These are phyloP conservation scores for Tritrichomonas musculus DNA, from an alignment of 208 protist species.

Conservation along the genomic window DNA sequence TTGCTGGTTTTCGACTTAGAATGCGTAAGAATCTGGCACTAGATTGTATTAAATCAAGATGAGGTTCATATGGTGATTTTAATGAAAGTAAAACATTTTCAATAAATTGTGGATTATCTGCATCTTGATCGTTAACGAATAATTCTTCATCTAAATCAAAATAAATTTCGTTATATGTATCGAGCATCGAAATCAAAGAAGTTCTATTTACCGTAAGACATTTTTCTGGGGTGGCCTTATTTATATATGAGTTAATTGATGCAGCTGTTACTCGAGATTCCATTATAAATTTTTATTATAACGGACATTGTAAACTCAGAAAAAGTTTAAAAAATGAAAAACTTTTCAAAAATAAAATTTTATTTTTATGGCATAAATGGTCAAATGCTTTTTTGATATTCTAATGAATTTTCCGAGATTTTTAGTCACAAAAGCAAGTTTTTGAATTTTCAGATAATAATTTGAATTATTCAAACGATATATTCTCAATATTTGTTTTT, in stretches of 20 bases:
- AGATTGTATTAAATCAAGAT: constrained; percentile 16
- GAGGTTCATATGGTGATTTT: background rate
- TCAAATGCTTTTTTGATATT: no score
- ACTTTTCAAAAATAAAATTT: no score
- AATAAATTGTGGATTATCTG: background rate
- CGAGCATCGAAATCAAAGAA: background rate
- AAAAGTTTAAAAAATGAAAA: no score
- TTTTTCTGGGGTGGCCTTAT: background rate
- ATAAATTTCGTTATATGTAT: constrained; percentile 25
- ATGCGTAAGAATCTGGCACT: background rate
- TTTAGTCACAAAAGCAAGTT: no score
- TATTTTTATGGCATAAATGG: no score
- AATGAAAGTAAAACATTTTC: background rate
- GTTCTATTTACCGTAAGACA: background rate
- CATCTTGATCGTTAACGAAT: background rate
- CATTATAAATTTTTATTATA: background rate
- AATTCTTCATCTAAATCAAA: constrained; percentile 29
- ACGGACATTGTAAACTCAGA: no score
- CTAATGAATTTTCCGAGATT: no score
- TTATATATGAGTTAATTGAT: constrained; percentile 20
- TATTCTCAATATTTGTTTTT: no score
- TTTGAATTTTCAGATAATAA: no score
- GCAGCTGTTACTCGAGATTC: background rate
- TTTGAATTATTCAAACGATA: no score
- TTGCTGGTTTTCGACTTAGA: background rate